Conservation (phyloP, 176 grass and related monocot genomes). For the Dactylis glomerata region DNA sequence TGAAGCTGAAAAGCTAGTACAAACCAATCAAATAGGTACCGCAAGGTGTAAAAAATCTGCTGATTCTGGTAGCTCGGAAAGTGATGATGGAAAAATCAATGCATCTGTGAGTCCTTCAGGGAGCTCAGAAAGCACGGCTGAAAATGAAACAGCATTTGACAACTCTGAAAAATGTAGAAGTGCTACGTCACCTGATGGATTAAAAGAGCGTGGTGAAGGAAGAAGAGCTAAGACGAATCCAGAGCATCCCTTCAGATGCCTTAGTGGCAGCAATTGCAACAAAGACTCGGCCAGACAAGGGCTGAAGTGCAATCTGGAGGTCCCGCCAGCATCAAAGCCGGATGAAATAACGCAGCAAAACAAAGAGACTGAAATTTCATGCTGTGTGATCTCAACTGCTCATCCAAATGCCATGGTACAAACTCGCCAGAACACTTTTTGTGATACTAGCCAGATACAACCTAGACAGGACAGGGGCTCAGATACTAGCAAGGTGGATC, state of each 20-base stretch:
- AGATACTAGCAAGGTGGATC: conserved; percentile 14
- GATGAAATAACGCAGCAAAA: conserved; percentile 27
- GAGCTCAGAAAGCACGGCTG: conserved; percentile 25
- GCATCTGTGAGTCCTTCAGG: not conserved
- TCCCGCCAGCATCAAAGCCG: conserved; percentile 7
- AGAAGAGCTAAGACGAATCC: conserved; percentile 13
- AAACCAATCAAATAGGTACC: not conserved
- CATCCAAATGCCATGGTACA: conserved; percentile 10
- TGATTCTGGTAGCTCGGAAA: conserved; percentile 19
- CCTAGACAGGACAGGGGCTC: not conserved
- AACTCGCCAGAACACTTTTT: conserved; percentile 7
- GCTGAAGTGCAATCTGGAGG: conserved; percentile 5
- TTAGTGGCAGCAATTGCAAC: not conserved
- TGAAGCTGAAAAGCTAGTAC: conserved; percentile 4
- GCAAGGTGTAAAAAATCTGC: not conserved
- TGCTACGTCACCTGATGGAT: not conserved
- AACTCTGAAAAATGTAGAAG: not conserved
- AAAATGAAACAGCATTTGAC: conserved; percentile 1
- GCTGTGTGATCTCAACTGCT: not conserved
- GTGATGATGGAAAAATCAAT: conserved; percentile 14
- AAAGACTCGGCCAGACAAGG: conserved; percentile 21
- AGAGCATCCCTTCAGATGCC: not conserved
- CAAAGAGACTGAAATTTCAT: not conserved
- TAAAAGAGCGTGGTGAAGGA: conserved; percentile 15
- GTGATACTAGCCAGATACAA: conserved; percentile 13